Base-by-base conservation (phyloP, 75 land plant genomes). In the Gnetum montanum region DNA sequence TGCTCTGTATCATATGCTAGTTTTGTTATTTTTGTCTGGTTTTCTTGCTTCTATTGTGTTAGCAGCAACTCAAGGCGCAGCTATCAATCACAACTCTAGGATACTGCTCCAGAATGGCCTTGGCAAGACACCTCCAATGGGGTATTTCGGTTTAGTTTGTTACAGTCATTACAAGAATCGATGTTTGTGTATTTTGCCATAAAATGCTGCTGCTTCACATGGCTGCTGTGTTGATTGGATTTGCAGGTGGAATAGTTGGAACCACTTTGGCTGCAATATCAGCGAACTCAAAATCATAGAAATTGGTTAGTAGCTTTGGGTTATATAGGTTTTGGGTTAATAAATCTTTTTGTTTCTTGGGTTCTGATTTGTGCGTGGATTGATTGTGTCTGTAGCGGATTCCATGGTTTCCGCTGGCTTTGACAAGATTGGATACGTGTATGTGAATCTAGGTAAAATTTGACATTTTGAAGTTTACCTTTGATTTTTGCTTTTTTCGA, bases 101-200 rank as follows among this genome's bases (percentile, higher is more conserved):
- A 62, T 34, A 31, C 37, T 71, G 46, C 62, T 85, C 4, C 53
- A 74, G 19, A 80, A 87, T 71, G 85, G 85, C 6, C 71, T 84
- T 1, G 85, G 62, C 22, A 6, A 25, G 23, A 87, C 84, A 25
- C 92, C 89, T 66, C 89, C 76, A n/a, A 87, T 87, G 92, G 92
- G 92, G 84, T 82, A 13, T 15, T 10, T 5, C n/a, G 4, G 13
- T 41, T 41, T 41, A 15, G 4, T 41, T 10, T 37, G 1, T 2
- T 37, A n/a, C n/a, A n/a, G n/a, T n/a, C n/a, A n/a, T n/a, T n/a
- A n/a, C n/a, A n/a, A n/a, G n/a, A n/a, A n/a, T n/a, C n/a, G n/a
- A n/a, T n/a, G n/a, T n/a, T n/a, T n/a, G n/a, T n/a, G n/a, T n/a
- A n/a, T n/a, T n/a, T n/a, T n/a, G n/a, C n/a, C n/a, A n/a, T n/a